A percentile compares a stretch with the other conserved stretches of the same genome.
Evolutionary conservation across 495 filamentous ascomycete genomes (phyloP).

Genomic region (Aspergillus kassunensis): DNA sequence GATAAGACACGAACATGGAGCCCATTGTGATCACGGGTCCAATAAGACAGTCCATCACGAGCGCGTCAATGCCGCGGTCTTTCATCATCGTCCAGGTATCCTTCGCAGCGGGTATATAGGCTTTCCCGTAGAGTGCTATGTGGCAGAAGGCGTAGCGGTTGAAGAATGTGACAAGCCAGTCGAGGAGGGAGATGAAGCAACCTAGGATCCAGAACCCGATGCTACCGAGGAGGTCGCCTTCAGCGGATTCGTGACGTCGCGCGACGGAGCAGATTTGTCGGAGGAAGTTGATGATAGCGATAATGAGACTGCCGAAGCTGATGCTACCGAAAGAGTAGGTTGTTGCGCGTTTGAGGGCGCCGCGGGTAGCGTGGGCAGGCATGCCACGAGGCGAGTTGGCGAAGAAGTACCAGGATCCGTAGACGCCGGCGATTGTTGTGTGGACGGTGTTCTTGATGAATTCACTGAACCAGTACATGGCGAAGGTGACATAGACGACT

Average conservation of each 20-base stretch:
- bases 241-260: slow-evolving; percentile 54
- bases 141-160: slow-evolving; percentile 85
- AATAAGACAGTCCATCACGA: slow-evolving; percentile 87
- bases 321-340: slow-evolving; percentile 93
- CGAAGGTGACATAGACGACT: slow-evolving; percentile 82
- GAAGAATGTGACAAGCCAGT: slow-evolving; percentile 73
- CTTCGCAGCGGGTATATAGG: slow-evolving; percentile 80
- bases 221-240: slow-evolving; percentile 65
- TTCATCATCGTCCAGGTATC: slow-evolving; percentile 89
- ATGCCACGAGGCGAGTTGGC: slow-evolving; percentile 56
- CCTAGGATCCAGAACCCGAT: slow-evolving; percentile 68
- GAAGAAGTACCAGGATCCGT: slow-evolving; percentile 91
- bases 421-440: slow-evolving; percentile 80
- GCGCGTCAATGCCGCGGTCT: slow-evolving; percentile 82
- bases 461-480: slow-evolving; percentile 87
- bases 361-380: slow-evolving; percentile 71
- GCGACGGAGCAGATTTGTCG: slow-evolving; percentile 73
- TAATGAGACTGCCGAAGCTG: slow-evolving; percentile 75
- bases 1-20: slow-evolving; percentile 74
- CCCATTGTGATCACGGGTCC: slow-evolving; percentile 88
- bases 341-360: slow-evolving; percentile 65
- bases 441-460: slow-evolving; percentile 92
- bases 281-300: slow-evolving; percentile 83
- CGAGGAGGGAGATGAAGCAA: slow-evolving; percentile 71
- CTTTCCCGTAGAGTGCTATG: slow-evolving; percentile 86